Evolutionary conservation across 768 basidiomycete genomes (phyloP).

Genomic region (Butyriboletus loyo): DNA sequence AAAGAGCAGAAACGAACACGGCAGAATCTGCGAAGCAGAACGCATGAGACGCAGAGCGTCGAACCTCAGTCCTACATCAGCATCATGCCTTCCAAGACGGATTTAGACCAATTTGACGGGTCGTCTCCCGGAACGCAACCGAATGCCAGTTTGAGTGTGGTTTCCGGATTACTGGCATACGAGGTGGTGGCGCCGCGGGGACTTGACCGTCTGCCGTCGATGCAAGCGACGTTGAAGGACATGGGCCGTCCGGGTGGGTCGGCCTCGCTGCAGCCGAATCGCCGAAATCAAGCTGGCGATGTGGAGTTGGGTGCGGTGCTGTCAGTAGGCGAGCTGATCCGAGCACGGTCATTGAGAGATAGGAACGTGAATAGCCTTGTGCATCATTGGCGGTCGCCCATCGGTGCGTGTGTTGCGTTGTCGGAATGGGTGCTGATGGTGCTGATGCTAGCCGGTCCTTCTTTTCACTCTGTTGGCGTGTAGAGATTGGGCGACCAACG

Average conservation of each 20-base stretch:
- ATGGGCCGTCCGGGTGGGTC: slow-evolving; percentile 12
- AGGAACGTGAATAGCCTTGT: slow-evolving; percentile 49
- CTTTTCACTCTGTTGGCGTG: background rate
- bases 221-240: slow-evolving; percentile 33
- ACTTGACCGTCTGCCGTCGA: background rate
- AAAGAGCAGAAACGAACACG: slow-evolving; percentile 38
- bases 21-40: slow-evolving; percentile 14
- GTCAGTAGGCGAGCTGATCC: slow-evolving; percentile 41
- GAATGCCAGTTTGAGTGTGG: background rate
- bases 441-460: background rate
- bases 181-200: slow-evolving; percentile 29
- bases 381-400: slow-evolving; percentile 66
- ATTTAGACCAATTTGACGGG: background rate
- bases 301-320: slow-evolving; percentile 19
- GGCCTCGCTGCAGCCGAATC: slow-evolving; percentile 25
- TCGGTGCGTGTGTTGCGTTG: slow-evolving; percentile 42
- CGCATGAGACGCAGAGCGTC: background rate
- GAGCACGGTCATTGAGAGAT: slow-evolving; percentile 36
- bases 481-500: slow-evolving; percentile 14
- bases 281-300: slow-evolving; percentile 20
- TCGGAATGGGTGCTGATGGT: background rate
- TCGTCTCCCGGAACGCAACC: background rate
- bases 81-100: slow-evolving; percentile 1
- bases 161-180: slow-evolving; percentile 20
- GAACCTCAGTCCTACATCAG: slow-evolving; percentile 13